Conservation (phyloP, 2,329 filamentous ascomycete species). For the Fusarium sarcochroum region DNA sequence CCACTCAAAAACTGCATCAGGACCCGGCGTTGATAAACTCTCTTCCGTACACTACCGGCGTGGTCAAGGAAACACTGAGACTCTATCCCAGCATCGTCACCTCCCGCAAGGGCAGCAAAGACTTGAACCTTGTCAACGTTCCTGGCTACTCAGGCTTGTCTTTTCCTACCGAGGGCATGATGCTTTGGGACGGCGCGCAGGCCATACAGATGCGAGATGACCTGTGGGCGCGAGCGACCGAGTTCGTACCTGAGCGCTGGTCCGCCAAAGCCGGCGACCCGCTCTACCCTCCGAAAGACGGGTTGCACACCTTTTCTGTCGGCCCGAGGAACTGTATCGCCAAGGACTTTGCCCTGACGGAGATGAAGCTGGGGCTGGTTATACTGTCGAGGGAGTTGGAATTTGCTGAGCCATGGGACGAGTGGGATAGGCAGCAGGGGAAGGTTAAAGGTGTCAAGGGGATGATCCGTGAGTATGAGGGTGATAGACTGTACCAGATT, state of each 20-base stretch:
- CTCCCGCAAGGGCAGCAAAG: background rate
- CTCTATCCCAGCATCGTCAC: background rate
- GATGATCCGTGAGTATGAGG: background rate
- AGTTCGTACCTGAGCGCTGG: background rate
- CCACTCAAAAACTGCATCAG: background rate
- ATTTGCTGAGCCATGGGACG: background rate
- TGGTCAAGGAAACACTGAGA: background rate
- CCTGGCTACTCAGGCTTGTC: background rate
- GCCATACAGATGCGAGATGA: conserved; percentile 6
- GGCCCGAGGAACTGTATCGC: background rate
- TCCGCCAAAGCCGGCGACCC: background rate
- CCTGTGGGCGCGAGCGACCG: conserved; percentile 1
- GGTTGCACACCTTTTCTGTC: background rate
- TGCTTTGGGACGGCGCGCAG: conserved; percentile 3
- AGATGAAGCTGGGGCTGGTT: background rate
- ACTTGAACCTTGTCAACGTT: background rate
- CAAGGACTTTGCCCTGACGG: background rate
- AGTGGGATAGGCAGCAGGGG: background rate
- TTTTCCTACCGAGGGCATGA: background rate
- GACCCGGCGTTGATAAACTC: background rate
- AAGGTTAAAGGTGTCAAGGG: background rate
- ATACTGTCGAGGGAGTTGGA: background rate
- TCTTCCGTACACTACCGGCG: background rate
- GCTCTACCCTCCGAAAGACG: background rate
- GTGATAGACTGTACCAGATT: background rate